These are phyloP conservation scores for Oxyria digyna DNA, from an alignment of 148 eudicot species.

Conservation along the genomic window DNA sequence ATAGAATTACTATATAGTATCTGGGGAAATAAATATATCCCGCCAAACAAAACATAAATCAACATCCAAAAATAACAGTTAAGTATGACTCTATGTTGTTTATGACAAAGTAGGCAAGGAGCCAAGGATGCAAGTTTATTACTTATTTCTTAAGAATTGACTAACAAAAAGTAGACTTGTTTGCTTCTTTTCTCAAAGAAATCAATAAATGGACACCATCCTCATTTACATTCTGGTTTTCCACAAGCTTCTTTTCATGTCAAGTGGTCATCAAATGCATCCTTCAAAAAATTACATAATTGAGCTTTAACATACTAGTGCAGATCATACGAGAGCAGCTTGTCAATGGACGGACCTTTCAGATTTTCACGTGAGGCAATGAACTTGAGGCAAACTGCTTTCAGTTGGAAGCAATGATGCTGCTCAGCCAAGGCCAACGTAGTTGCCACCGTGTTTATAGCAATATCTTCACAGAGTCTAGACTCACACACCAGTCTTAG, in stretches of 20 bases:
- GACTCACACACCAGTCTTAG: constrained; percentile 74
- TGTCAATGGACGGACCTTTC: constrained; percentile 36
- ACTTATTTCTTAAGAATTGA: too few relatives aligned
- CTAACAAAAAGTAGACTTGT: too few relatives aligned
- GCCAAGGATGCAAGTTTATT: too few relatives aligned
- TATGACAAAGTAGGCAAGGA: too few relatives aligned
- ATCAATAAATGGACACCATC: neutral
- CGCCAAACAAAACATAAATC: neutral
- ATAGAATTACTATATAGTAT: neutral
- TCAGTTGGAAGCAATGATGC: constrained; percentile 77
- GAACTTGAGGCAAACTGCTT: constrained; percentile 75
- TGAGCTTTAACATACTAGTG: neutral
- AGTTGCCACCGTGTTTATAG: constrained; percentile 83
- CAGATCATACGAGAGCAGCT: neutral
- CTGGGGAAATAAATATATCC: too few relatives aligned
- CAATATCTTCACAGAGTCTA: constrained; percentile 65
- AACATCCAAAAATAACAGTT: neutral
- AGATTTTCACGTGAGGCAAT: constrained; percentile 81
- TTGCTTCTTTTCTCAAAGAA: neutral
- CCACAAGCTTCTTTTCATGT: neutral
- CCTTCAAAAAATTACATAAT: neutral
- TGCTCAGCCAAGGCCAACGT: constrained; percentile 95
- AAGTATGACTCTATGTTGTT: neutral
- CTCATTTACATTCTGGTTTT: neutral
- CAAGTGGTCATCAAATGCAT: neutral